phyloP scores from a whole-genome alignment of 2,329 filamentous ascomycete genomes.

The Alternaria sp. region DNA sequence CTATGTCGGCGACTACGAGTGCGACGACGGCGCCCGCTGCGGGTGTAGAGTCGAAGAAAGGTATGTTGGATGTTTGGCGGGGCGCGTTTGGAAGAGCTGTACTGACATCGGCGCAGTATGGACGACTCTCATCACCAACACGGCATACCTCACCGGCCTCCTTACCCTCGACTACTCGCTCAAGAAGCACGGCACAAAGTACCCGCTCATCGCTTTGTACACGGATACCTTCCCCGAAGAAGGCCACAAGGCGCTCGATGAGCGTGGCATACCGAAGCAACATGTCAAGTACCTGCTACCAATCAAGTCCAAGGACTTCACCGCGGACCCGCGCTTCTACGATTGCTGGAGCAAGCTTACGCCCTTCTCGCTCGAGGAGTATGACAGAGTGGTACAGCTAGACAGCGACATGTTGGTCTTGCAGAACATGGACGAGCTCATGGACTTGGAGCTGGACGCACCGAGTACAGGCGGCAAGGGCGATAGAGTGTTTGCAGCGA shows the following conservation, averaged over 20 bases:
- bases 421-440: slow-evolving; percentile 89
- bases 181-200: slow-evolving; percentile 67
- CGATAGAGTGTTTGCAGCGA: slow-evolving; percentile 76
- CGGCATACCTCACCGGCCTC: slow-evolving; percentile 79
- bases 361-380: slow-evolving; percentile 77
- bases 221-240: slow-evolving; percentile 75
- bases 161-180: slow-evolving; percentile 82
- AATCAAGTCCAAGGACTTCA: slow-evolving; percentile 68
- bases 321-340: slow-evolving; percentile 81
- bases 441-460: slow-evolving; percentile 77
- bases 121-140: slow-evolving; percentile 87
- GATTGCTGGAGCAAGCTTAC: slow-evolving; percentile 90
- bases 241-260: slow-evolving; percentile 72
- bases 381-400: slow-evolving; percentile 79
- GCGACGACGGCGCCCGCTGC: slow-evolving; percentile 13
- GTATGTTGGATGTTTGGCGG: slow-evolving; percentile 22
- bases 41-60: slow-evolving; percentile 48
- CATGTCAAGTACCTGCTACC: slow-evolving; percentile 77
- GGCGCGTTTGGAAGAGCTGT: slow-evolving; percentile 1
- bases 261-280: slow-evolving; percentile 72
- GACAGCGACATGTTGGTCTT: slow-evolving; percentile 88
- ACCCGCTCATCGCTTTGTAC: slow-evolving; percentile 83
- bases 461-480: slow-evolving; percentile 61
- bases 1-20: slow-evolving; percentile 6
- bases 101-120: slow-evolving; percentile 65